phyloP scores from a whole-genome alignment of 2,329 filamentous ascomycete genomes.

The Fusarium sp. region DNA sequence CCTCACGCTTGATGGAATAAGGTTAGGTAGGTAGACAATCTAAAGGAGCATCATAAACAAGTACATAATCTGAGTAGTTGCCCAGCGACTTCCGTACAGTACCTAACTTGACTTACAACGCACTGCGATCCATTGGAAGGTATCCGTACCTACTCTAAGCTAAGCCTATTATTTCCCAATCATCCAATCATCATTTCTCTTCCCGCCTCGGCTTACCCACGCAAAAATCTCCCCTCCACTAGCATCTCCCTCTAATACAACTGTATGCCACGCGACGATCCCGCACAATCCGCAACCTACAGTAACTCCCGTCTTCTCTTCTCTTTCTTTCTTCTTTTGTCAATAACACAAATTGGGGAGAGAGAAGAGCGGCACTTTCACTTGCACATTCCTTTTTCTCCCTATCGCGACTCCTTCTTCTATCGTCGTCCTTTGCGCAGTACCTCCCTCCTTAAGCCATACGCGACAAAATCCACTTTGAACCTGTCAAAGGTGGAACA shows the following conservation, averaged over 20 bases:
- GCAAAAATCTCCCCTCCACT: slow-evolving; percentile 27
- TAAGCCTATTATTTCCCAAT: neutral
- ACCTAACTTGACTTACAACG: too few species aligned
- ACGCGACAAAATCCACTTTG: slow-evolving; percentile 29
- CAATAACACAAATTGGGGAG: neutral
- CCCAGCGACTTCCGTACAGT: too few species aligned
- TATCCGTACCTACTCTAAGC: neutral
- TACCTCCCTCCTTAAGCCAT: neutral
- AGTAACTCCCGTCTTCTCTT: neutral
- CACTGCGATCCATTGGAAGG: too few species aligned
- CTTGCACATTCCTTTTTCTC: slow-evolving; percentile 20
- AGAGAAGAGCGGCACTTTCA: slow-evolving; percentile 4
- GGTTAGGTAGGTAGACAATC: too few species aligned
- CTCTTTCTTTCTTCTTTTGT: slow-evolving; percentile 3
- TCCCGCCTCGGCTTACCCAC: slow-evolving; percentile 37
- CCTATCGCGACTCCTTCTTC: neutral
- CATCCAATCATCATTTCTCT: slow-evolving; percentile 26
- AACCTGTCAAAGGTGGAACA: slow-evolving; percentile 4
- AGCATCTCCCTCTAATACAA: slow-evolving; percentile 41
- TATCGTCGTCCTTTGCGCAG: neutral
- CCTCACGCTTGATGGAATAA: neutral
- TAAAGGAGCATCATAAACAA: too few species aligned
- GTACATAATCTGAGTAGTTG: too few species aligned
- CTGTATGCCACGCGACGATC: slow-evolving; percentile 34
- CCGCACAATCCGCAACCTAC: slow-evolving; percentile 35